Base-by-base conservation (phyloP, 805 yeast species). In the Yarrowia sp. region DNA sequence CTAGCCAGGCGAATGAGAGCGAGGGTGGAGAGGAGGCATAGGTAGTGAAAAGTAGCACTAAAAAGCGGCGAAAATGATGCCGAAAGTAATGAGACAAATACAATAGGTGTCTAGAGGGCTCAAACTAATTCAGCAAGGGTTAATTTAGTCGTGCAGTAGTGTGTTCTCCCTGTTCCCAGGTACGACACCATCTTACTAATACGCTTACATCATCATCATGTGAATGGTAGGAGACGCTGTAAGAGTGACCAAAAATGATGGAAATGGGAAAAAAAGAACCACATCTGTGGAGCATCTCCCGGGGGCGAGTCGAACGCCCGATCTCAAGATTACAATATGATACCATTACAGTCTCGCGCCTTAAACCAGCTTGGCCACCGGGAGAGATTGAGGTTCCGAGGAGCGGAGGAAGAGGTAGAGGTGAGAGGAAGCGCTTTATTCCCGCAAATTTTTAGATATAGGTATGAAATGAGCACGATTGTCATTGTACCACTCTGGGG, bases 281-380 rank as follows among this genome's bases (percentile, higher is more conserved):
- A 44, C 9, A 2, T 24, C 30, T 24, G 30, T 9, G n/a, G 39
- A 5, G 2, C 46, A 46, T 61, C 66, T 61, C 66, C 66, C 66
- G 66, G 66, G 66, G 66, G 66, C 55, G 66, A 61, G 66, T 61
- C 66, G 66, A 61, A 61, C 66, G 55, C 66, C 66, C 66, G 66
- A 61, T 61, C 66, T 61, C 66, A 61, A 61, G 66, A 61, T 61
- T 20, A 44, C 66, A 61, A 61, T 19, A 24, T 61, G 46, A n/a
- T 61, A 17, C 66, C 66, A 46, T 61, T 61, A 61, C 66, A 61
- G 66, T 61, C 66, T 61, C 66, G 66, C 66, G 66, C 66, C 66
- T 61, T 61, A 61, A 61, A 61, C 66, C 66, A 61, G 55, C 66
- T 61, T 46, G 66, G 66, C 66, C 66, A 61, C 66, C 66, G 66